Evolutionary conservation across 805 yeast genomes (phyloP), one percentile per base, ranked within the genome.

Genomic region (Nakazawaea ernobii): DNA sequence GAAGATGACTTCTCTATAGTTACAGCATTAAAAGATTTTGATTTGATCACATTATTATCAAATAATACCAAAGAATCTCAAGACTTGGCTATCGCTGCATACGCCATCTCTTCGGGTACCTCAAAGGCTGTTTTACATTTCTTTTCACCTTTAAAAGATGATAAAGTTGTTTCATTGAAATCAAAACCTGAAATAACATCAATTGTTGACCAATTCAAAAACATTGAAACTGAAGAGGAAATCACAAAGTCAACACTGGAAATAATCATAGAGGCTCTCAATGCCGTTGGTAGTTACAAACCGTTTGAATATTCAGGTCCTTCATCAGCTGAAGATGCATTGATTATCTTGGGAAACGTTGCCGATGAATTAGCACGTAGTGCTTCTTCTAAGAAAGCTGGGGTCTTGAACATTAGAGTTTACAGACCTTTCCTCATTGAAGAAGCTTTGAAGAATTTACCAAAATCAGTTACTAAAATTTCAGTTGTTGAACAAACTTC

Each of bases 401-500:
- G 81, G 37, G 60, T 85, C 30, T 64, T 86, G 39, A 66, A 78
- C 8, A 70, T 87, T 40, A 78, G 84, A 36, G 77, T 78, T 30
- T 85, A 84, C 69, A 78, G 88, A 58, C 96, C 97, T 2, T 86
- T 90, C 69, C 67, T 74, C 50, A 69, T 82, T 43, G 61, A 68
- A n/a, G 61, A 69, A 13, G 67, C 88, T 28, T 66, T 79, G 43
- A 54, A 67, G 1, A 57, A 67, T 2, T 61, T 86, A 37, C 91
- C 92, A 27, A 52, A 71, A 2, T 62, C 80, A 8, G 77, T 79
- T 46, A 70, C 71, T 51, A 72, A 74, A 27, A 68, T 91, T 44
- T 77, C 80, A 10, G 75, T 85, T 14, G 70, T 86, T 24, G 86
- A 86, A 59, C 95, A 90, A 67, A 71, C 84, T 37, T 65, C 74